Base-by-base conservation (phyloP, 768 basidiomycete species). In the Terana coerulea region DNA sequence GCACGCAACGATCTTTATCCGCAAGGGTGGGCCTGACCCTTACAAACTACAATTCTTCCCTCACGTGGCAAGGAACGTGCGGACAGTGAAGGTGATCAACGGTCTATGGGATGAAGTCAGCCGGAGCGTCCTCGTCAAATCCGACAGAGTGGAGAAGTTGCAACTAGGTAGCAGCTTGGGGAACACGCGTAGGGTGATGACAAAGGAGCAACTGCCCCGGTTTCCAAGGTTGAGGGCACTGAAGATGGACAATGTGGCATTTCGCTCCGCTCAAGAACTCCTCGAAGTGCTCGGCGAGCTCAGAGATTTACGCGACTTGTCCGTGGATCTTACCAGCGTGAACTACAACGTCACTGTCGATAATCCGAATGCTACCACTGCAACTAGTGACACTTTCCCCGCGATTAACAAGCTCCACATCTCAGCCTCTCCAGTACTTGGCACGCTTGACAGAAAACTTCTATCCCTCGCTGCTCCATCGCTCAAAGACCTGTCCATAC, bases 1-100 rank as follows among this genome's bases (percentile, higher is more conserved):
- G 10, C 30, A 53, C 21, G n/a, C 35, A 17, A 57, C 43, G 11
- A 9, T 57, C 47, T 24, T 46, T 3, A 47, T 57, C 17, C 37
- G 31, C 17, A n/a, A 34, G 8, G 39, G 52, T 7, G 56, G 56
- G 1, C 46, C 17, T 17, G 56, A 57, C 42, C 56, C 56, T 3
- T 57, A 50, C 49, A 54, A 36, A 14, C 45, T 57, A 7, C 26
- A 49, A 3, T 45, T 34, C n/a, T 47, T n/a, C 21, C 52, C 56
- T 35, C 14, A 36, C 10, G 48, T 57, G 15, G 43, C 47, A 15
- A 39, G 25, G 5, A 43, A 28, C 33, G 25, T 57, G 22, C 56
- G 49, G 6, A 21, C 37, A 7, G 36, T 57, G 2, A 15, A 34
- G 11, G 42, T 57, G 14, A 35, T 28, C 14, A 42, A 46, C 24